Evolutionary conservation across 129 eudicot genomes (phyloP).

Genomic region (Escallonia herrerae): DNA sequence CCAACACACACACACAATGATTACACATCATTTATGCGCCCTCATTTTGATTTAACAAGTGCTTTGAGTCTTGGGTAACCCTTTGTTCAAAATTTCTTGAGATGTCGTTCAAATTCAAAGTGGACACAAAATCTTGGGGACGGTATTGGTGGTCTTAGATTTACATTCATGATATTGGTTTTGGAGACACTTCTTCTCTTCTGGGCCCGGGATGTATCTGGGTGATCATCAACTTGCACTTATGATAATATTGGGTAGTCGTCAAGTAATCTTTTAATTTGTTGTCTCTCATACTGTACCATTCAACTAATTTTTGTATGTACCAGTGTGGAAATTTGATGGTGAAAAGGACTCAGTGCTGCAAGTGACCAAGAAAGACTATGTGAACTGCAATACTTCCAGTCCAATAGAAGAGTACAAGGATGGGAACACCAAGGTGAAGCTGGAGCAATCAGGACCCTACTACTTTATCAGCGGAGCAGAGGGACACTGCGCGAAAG

Average conservation of each 20-base stretch:
- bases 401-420: slow-evolving; percentile 36
- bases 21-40: not conserved
- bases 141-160: not conserved
- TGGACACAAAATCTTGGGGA: not conserved
- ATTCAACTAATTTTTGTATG: not conserved
- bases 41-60: not conserved
- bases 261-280: not conserved
- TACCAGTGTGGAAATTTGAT: slow-evolving; percentile 41
- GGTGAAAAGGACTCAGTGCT: slow-evolving; percentile 38
- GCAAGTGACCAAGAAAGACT: slow-evolving; percentile 32
- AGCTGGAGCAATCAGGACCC: slow-evolving; percentile 38
- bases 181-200: too few species aligned
- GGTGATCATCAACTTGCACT: not conserved
- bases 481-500: slow-evolving; percentile 35
- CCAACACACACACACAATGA: not conserved
- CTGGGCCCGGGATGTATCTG: too few species aligned
- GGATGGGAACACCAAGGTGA: slow-evolving; percentile 32
- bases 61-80: not conserved
- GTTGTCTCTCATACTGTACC: not conserved
- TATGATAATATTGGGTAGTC: not conserved
- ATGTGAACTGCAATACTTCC: slow-evolving; percentile 41
- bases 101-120: not conserved
- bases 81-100: not conserved
- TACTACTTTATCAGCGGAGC: slow-evolving; percentile 50
- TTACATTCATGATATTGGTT: too few species aligned